These are phyloP conservation scores for Cladosporium oxysporum DNA, from an alignment of 2,329 filamentous ascomycete species.

Conservation along the genomic window DNA sequence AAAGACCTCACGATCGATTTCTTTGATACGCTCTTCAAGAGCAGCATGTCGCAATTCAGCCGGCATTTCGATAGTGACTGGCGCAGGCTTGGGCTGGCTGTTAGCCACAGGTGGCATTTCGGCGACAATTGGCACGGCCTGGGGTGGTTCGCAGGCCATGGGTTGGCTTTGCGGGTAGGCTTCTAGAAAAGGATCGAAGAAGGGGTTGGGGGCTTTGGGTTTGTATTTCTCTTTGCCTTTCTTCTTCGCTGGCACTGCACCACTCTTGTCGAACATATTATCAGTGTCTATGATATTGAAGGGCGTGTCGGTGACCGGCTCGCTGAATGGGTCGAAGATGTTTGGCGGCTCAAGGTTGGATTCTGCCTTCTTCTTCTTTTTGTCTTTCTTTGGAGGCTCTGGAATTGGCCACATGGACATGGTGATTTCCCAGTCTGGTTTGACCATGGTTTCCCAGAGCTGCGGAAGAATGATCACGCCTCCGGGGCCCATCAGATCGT, in stretches of 20 bases:
- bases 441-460: slow-evolving; percentile 51
- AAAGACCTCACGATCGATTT: background rate
- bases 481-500: slow-evolving; percentile 51
- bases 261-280: background rate
- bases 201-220: background rate
- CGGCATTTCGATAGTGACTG: background rate
- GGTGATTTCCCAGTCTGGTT: slow-evolving; percentile 50
- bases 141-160: background rate
- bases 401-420: slow-evolving; percentile 54
- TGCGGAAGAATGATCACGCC: slow-evolving; percentile 52
- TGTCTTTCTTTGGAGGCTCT: slow-evolving; percentile 31
- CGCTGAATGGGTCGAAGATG: background rate
- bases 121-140: background rate
- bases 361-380: background rate
- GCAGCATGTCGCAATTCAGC: background rate
- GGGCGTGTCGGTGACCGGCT: slow-evolving; percentile 20
- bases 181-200: background rate
- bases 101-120: background rate
- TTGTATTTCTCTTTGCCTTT: background rate
- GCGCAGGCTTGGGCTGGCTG: background rate
- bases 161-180: background rate
- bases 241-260: slow-evolving; percentile 12
- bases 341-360: slow-evolving; percentile 18
- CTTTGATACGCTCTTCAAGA: background rate
- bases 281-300: slow-evolving; percentile 2